Evolutionary conservation across 352 stramenopile species (phyloP), one percentile per base, ranked within the genome.

Genomic region (Globisporangium spiculum): DNA sequence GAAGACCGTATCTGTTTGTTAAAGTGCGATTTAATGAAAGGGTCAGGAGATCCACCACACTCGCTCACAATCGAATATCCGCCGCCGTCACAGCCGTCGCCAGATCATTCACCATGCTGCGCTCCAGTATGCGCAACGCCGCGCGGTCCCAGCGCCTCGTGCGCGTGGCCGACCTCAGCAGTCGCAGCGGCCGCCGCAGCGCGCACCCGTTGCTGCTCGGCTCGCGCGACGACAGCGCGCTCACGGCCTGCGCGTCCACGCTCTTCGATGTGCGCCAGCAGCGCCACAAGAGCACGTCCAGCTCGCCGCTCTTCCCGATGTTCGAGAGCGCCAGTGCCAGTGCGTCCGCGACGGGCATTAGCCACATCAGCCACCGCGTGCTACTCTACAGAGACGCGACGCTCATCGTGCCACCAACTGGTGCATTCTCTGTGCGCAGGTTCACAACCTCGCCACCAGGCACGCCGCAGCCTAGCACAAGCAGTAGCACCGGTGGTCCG

Each of bases 381-480:
- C 34, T 62, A 27, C 32, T 75, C 10, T 72, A 75, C 61, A 67
- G 69, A 32, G 69, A 75, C 32, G 66, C 65, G 58, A 64, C 55
- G 53, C 30, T 62, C 52, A 72, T 70, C 30, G 73, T 78, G 54
- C 66, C 74, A 36, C 55, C 76, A 10, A 56, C 75, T 22, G 60
- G 60, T 30, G 66, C 53, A 22, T 58, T 68, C 26, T 74, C 73
- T 44, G 67, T 71, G 44, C 84, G 84, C 55, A 69, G 71, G 55
- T 90, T 88, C 68, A 77, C 77, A 10, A 78, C 78, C 22, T 66
- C 85, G 16, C 75, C 79, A 3, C 84, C 79, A 34, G 38, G 62
- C 24, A 73, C 78, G 52, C 56, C 73, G 18, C 63, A 76, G 1
- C 65, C 54, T 32, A 32, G 27, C 27, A 32, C 27, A 32, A 6